phyloP scores from a whole-genome alignment of 805 yeast genomes.

The Brettanomyces custersianus region DNA sequence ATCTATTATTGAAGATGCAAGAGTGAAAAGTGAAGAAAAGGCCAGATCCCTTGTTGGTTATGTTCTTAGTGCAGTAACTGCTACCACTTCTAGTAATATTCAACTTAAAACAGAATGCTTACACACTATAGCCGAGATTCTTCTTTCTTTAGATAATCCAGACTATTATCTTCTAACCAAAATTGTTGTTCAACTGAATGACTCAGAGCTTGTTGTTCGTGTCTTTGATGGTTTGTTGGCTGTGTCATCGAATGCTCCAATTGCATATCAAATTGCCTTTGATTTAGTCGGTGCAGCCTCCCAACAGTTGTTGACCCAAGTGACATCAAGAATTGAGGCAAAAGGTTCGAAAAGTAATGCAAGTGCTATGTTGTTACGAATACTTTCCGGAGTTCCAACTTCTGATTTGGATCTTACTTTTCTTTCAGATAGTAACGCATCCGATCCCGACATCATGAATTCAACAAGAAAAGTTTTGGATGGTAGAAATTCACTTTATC shows the following conservation, averaged over 20 bases:
- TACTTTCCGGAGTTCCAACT: slow-evolving; percentile 86
- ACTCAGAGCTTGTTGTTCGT: slow-evolving; percentile 56
- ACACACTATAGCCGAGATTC: slow-evolving; percentile 49
- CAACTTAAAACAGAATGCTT: slow-evolving; percentile 60
- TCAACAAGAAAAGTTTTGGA: slow-evolving; percentile 76
- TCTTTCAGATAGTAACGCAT: slow-evolving; percentile 74
- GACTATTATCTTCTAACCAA: slow-evolving; percentile 82
- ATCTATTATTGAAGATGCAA: slow-evolving; percentile 37
- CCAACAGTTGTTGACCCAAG: slow-evolving; percentile 69
- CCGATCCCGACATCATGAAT: slow-evolving; percentile 74
- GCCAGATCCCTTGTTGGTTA: slow-evolving; percentile 57
- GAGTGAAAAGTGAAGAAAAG: slow-evolving; percentile 29
- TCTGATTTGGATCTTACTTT: slow-evolving; percentile 90
- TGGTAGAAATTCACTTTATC: slow-evolving; percentile 89
- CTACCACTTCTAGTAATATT: slow-evolving; percentile 50
- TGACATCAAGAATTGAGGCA: slow-evolving; percentile 31
- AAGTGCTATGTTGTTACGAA: slow-evolving; percentile 38
- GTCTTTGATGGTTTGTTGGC: slow-evolving; percentile 55
- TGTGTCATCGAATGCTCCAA: slow-evolving; percentile 32
- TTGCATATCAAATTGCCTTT: slow-evolving; percentile 90
- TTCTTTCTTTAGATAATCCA: slow-evolving; percentile 49
- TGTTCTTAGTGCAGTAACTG: slow-evolving; percentile 63
- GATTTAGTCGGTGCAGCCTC: slow-evolving; percentile 88
- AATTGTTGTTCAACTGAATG: slow-evolving; percentile 82
- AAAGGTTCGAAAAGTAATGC: slow-evolving; percentile 10